phyloP scores from a whole-genome alignment of 139 green algal species.

The Auxenochlorella pyrenoidosa region DNA sequence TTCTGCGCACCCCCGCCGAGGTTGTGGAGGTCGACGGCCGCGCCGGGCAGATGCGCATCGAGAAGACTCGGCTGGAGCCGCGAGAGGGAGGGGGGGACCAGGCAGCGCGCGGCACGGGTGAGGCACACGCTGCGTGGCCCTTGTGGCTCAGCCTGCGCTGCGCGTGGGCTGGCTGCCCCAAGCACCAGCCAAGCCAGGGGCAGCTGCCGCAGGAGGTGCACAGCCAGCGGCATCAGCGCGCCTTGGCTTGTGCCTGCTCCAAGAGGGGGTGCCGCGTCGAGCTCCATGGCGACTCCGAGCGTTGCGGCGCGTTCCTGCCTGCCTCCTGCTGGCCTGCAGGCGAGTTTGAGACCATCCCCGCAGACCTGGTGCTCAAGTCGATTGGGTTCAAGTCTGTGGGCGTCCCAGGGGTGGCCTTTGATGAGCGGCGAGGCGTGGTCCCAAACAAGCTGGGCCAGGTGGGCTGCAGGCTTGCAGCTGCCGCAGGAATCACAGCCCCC shows the following conservation, averaged over 20 bases:
- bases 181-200: background rate
- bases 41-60: conserved; percentile 45
- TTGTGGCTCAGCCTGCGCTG: too few relatives aligned
- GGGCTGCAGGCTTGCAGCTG: background rate
- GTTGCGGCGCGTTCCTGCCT: too few relatives aligned
- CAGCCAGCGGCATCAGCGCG: too few relatives aligned
- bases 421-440: conserved; percentile 65
- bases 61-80: conserved; percentile 53
- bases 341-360: conserved; percentile 61
- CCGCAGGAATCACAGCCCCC: too few relatives aligned
- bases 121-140: background rate
- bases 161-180: too few relatives aligned
- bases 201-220: background rate
- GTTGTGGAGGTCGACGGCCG: conserved; percentile 41
- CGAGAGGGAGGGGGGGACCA: conserved; percentile 26
- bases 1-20: conserved; percentile 73
- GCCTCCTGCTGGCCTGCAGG: background rate
- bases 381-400: conserved; percentile 84
- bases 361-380: conserved; percentile 75
- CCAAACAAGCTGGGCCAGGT: conserved; percentile 69
- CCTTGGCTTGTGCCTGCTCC: too few relatives aligned
- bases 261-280: too few relatives aligned
- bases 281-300: too few relatives aligned
- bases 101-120: conserved; percentile 70
- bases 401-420: conserved; percentile 81